These are phyloP conservation scores for Trypethelium eluteriae DNA, from an alignment of 495 filamentous ascomycete genomes.

Conservation along the genomic window DNA sequence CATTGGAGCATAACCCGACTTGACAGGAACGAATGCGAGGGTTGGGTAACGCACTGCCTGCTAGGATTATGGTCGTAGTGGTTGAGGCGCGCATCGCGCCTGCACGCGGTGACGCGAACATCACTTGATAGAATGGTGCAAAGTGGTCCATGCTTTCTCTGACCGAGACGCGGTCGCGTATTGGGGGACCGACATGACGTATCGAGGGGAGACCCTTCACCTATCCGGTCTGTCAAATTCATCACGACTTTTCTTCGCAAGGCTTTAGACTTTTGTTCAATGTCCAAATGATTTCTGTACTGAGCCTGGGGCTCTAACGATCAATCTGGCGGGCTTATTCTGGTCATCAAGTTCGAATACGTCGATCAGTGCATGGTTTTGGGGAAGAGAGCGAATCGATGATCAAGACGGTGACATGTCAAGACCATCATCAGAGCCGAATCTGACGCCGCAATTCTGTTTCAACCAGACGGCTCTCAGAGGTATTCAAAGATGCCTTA, in stretches of 20 bases:
- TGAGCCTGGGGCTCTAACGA: background rate
- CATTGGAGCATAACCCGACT: background rate
- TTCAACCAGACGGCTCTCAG: constrained; percentile 77
- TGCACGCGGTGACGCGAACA: no score
- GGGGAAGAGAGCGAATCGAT: background rate
- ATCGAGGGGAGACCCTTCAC: background rate
- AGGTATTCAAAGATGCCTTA: constrained; percentile 49
- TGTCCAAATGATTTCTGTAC: background rate
- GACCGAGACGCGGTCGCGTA: constrained; percentile 1
- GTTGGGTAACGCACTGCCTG: background rate
- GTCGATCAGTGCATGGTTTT: background rate
- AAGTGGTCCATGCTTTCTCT: no score
- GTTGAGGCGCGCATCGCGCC: no score
- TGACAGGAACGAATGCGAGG: background rate
- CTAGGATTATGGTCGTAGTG: no score
- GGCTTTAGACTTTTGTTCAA: background rate
- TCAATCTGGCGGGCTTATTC: background rate
- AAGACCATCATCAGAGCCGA: constrained; percentile 50
- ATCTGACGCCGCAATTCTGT: constrained; percentile 81
- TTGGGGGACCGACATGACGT: constrained; percentile 7
- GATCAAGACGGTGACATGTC: constrained; percentile 45
- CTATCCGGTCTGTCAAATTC: background rate
- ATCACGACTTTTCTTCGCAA: background rate
- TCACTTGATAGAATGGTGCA: no score
- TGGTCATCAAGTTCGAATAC: background rate